These are phyloP conservation scores for Candida maris DNA, from an alignment of 805 yeast species.

Conservation along the genomic window DNA sequence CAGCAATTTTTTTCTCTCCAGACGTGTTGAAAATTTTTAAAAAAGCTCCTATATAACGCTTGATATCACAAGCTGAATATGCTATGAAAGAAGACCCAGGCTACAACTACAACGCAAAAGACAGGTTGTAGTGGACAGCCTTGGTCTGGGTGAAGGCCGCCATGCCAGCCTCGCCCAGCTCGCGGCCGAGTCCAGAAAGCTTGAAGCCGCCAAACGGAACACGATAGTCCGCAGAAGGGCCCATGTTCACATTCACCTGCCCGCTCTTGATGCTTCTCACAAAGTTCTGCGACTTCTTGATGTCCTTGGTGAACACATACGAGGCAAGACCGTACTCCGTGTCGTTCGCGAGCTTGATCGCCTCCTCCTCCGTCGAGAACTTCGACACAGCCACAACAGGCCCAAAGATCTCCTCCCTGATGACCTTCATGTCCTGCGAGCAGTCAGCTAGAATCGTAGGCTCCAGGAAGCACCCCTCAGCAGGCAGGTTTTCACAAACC, in stretches of 20 bases:
- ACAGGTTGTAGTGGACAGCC: constrained; percentile 61
- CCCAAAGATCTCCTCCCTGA: constrained; percentile 81
- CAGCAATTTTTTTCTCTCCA: not conserved
- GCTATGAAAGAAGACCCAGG: no score
- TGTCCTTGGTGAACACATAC: constrained; percentile 76
- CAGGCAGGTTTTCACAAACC: constrained; percentile 36
- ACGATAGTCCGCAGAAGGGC: constrained; percentile 81
- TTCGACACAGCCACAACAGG: constrained; percentile 85
- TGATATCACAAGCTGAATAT: no score
- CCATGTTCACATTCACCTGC: constrained; percentile 87
- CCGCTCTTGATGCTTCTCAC: constrained; percentile 78
- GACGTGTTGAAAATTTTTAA: not conserved
- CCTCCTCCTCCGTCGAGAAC: constrained; percentile 82
- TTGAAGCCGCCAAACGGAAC: constrained; percentile 94
- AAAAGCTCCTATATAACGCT: no score
- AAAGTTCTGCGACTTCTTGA: constrained; percentile 72
- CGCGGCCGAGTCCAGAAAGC: constrained; percentile 90
- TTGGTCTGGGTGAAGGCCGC: constrained; percentile 82
- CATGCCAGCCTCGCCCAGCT: constrained; percentile 85
- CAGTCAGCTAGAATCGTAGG: constrained; percentile 78
- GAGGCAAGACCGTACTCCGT: constrained; percentile 86
- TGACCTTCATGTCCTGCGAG: constrained; percentile 61
- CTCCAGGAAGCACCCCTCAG: constrained; percentile 57
- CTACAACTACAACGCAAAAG: constrained; percentile 28
- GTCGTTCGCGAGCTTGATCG: constrained; percentile 71